phyloP scores from a whole-genome alignment of 805 yeast genomes.

The Candida corydali region DNA sequence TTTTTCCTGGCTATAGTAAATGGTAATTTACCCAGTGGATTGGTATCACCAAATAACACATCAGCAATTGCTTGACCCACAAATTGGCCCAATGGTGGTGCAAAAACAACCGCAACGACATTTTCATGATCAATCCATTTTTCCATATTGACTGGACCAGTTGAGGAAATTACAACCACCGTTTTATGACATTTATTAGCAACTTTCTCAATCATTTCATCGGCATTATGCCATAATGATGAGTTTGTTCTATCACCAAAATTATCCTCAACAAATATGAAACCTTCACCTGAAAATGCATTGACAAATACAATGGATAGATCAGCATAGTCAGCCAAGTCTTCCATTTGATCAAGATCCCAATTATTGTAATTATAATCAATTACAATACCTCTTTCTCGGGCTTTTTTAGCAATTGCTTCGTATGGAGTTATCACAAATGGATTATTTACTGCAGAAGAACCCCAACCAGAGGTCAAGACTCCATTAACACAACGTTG shows the following conservation, averaged over 20 bases:
- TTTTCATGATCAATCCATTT: conserved; percentile 54
- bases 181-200: conserved; percentile 51
- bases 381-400: conserved; percentile 40
- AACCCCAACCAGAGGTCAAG: conserved; percentile 61
- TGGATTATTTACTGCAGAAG: conserved; percentile 55
- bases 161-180: conserved; percentile 55
- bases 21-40: conserved; percentile 62
- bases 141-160: conserved; percentile 60
- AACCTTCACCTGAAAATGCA: conserved; percentile 58
- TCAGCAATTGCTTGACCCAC: conserved; percentile 57
- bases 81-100: conserved; percentile 56
- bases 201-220: conserved; percentile 45
- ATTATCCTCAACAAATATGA: conserved; percentile 52
- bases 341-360: conserved; percentile 41
- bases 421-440: conserved; percentile 56
- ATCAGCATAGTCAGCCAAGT: conserved; percentile 47
- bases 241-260: conserved; percentile 54
- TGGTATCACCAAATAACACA: conserved; percentile 55
- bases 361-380: conserved; percentile 45
- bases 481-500: conserved; percentile 52
- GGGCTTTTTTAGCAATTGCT: conserved; percentile 47
- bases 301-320: conserved; percentile 51
- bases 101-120: conserved; percentile 52
- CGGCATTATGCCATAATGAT: conserved; percentile 56
- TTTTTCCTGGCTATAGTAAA: conserved; percentile 56